These are phyloP conservation scores for Apiotrichum porosum DNA, from an alignment of 1,284 basidiomycete species.

Conservation along the genomic window DNA sequence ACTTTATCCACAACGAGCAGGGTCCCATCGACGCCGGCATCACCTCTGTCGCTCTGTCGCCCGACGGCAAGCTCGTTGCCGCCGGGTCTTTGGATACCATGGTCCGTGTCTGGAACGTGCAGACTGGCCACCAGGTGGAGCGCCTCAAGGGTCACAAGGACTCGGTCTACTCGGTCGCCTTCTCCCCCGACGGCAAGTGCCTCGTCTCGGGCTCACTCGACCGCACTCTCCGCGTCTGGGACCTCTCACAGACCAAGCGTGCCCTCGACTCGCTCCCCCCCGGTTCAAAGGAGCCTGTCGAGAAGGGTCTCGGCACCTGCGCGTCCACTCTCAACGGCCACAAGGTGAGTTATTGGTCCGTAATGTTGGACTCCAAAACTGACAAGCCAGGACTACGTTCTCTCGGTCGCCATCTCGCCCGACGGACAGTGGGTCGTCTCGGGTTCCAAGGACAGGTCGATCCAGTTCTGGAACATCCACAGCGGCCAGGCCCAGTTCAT, in stretches of 20 bases:
- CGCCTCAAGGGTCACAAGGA: slow-evolving; percentile 74
- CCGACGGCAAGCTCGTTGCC: slow-evolving; percentile 73
- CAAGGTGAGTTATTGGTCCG: slow-evolving; percentile 58
- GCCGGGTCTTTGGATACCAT: slow-evolving; percentile 78
- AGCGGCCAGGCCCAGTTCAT: slow-evolving; percentile 72
- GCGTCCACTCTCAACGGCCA: slow-evolving; percentile 77
- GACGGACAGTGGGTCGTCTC: slow-evolving; percentile 85
- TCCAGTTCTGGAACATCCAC: slow-evolving; percentile 80
- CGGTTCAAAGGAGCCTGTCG: slow-evolving; percentile 33
- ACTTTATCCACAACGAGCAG: slow-evolving; percentile 51
- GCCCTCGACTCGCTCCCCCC: slow-evolving; percentile 30
- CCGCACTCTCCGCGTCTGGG: slow-evolving; percentile 83
- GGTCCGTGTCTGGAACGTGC: slow-evolving; percentile 80
- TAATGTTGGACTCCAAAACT: too few relatives aligned
- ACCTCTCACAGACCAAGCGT: slow-evolving; percentile 53
- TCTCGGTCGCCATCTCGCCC: slow-evolving; percentile 63
- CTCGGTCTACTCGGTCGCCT: slow-evolving; percentile 77
- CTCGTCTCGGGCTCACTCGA: slow-evolving; percentile 80
- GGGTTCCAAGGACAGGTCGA: slow-evolving; percentile 82
- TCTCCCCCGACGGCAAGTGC: slow-evolving; percentile 70
- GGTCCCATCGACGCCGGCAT: slow-evolving; percentile 68
- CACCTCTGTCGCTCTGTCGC: slow-evolving; percentile 60
- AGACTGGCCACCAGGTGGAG: slow-evolving; percentile 66
- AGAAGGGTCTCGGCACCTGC: slow-evolving; percentile 56
- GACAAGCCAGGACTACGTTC: slow-evolving; percentile 47